These are phyloP conservation scores for Periconia sp. DNA, from an alignment of 2,329 filamentous ascomycete species.

Conservation along the genomic window DNA sequence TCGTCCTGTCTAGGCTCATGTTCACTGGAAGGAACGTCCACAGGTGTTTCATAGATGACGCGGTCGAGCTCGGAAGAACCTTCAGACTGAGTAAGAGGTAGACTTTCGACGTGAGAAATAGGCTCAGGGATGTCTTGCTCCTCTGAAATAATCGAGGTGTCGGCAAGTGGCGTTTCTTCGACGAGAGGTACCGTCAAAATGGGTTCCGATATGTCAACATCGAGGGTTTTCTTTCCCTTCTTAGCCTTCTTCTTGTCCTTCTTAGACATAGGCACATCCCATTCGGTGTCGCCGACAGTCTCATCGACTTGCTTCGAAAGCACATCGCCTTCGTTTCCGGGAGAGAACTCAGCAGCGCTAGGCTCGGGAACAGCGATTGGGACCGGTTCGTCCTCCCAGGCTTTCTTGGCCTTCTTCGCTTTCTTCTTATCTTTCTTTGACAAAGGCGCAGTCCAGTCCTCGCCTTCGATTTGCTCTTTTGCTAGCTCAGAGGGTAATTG, in stretches of 20 bases:
- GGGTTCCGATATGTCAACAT: neutral
- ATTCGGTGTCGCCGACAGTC: constrained; percentile 6
- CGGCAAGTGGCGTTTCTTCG: too few species aligned
- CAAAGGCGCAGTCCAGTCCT: constrained; percentile 4
- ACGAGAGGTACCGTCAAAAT: neutral
- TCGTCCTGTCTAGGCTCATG: constrained; percentile 7
- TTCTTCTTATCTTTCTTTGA: constrained; percentile 46
- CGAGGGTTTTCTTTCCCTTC: neutral
- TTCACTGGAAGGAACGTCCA: neutral
- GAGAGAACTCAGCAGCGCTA: neutral
- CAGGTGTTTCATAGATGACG: too few species aligned
- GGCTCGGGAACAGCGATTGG: neutral
- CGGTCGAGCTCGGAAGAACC: neutral
- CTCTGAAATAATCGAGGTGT: neutral
- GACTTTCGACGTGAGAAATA: neutral
- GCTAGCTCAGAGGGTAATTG: constrained; percentile 3
- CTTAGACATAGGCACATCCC: constrained; percentile 12
- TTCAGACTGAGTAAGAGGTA: neutral
- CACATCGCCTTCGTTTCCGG: neutral
- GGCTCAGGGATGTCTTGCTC: neutral
- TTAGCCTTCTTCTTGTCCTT: constrained; percentile 17
- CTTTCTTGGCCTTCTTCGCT: constrained; percentile 10
- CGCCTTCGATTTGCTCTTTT: constrained; percentile 4
- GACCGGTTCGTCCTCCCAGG: neutral
- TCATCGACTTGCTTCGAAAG: constrained; percentile 3